phyloP scores from a whole-genome alignment of 2,329 filamentous ascomycete species.

The Monosporascus sp. region DNA sequence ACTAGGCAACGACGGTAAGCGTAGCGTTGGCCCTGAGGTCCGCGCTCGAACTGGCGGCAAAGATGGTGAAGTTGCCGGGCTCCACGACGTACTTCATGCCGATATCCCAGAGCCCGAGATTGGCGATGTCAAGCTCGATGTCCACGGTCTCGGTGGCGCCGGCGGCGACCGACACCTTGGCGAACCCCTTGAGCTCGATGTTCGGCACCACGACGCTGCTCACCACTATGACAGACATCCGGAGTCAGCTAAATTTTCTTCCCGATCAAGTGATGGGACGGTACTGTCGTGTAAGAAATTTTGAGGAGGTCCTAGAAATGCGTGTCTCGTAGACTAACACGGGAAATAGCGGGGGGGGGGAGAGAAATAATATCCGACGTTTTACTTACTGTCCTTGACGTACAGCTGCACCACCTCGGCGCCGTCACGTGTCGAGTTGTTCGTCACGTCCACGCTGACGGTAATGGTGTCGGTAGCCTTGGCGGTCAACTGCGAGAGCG shows the following conservation, averaged over 20 bases:
- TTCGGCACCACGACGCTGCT: constrained; percentile 60
- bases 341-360: no score
- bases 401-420: constrained; percentile 66
- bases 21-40: constrained; percentile 52
- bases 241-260: no score
- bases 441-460: constrained; percentile 57
- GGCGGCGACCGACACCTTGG: constrained; percentile 57
- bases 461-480: constrained; percentile 48
- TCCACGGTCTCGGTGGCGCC: constrained; percentile 50
- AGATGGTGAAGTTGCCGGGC: constrained; percentile 60
- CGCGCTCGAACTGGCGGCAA: constrained; percentile 55
- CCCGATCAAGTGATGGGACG: no score
- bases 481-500: constrained; percentile 43
- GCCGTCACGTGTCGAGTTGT: constrained; percentile 51
- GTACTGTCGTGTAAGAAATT: no score
- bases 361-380: no score
- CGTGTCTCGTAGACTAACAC: no score
- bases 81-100: constrained; percentile 70
- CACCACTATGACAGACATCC: constrained; percentile 31
- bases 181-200: constrained; percentile 60
- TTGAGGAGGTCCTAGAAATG: no score
- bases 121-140: constrained; percentile 42
- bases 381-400: constrained; percentile 43
- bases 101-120: constrained; percentile 51
- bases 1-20: constrained; percentile 41